phyloP scores from a whole-genome alignment of 73 alveolate genomes.

The Diophrys sp. region DNA sequence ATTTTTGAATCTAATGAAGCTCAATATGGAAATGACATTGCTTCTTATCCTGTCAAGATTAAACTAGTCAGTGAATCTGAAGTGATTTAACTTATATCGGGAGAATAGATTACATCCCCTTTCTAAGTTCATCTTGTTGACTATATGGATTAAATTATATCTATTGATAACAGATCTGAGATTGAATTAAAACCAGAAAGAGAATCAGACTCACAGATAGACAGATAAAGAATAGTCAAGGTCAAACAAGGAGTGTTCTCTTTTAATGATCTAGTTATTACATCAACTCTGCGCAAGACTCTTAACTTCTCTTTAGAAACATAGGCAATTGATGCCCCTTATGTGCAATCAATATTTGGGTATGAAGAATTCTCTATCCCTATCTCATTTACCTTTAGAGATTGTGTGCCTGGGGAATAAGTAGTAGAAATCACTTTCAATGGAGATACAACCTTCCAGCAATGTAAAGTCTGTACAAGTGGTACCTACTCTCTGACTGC shows the following conservation, averaged over 20 bases:
- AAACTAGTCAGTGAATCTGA: neutral
- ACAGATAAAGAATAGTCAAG: neutral
- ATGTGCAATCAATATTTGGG: neutral
- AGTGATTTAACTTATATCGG: constrained; percentile 6
- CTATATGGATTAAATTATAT: neutral
- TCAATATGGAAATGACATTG: constrained; percentile 4
- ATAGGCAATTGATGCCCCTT: neutral
- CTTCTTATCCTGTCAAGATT: constrained; percentile 11
- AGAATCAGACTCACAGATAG: neutral
- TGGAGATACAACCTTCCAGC: no score
- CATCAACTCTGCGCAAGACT: neutral
- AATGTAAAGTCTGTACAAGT: neutral
- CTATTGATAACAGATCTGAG: neutral
- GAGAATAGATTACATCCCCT: neutral
- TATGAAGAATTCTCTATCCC: neutral
- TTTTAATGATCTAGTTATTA: neutral
- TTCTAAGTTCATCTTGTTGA: neutral
- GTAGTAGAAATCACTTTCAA: neutral
- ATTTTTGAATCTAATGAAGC: neutral
- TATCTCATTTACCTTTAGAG: neutral
- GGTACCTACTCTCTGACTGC: constrained; percentile 4
- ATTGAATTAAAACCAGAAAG: neutral
- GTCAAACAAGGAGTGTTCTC: neutral
- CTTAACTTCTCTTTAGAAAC: neutral
- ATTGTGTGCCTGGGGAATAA: constrained; percentile 6